Conservation (phyloP, 495 filamentous ascomycete genomes). For the Evernia prunastri region DNA sequence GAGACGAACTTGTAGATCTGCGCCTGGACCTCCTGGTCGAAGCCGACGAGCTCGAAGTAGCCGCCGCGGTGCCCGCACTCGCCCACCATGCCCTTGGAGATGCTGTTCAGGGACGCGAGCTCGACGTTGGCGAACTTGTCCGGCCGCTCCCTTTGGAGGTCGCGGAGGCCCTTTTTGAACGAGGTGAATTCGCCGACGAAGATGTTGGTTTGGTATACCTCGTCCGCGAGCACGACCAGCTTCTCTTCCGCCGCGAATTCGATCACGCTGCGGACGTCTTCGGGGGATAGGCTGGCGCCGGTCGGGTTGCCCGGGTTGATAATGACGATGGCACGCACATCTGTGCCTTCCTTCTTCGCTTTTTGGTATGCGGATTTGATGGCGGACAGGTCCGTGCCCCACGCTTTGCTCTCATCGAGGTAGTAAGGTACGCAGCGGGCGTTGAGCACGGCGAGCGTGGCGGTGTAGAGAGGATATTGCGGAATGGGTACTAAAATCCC, state of each 20-base stretch:
- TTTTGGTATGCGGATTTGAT: slow-evolving; percentile 64
- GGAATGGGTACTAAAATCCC: slow-evolving; percentile 93
- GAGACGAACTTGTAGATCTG: slow-evolving; percentile 98
- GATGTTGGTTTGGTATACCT: slow-evolving; percentile 99
- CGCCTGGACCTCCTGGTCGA: slow-evolving; percentile 75
- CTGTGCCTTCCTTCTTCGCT: slow-evolving; percentile 67
- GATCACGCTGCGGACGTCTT: slow-evolving; percentile 74
- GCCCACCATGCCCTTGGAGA: slow-evolving; percentile 96
- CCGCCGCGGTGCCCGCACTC: slow-evolving; percentile 97
- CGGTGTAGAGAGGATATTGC: slow-evolving; percentile 96
- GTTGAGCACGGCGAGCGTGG: slow-evolving; percentile 79
- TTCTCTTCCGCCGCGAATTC: slow-evolving; percentile 79
- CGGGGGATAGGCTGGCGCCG: slow-evolving; percentile 69
- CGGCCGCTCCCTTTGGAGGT: slow-evolving; percentile 67
- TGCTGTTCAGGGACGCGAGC: slow-evolving; percentile 76
- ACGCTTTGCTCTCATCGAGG: slow-evolving; percentile 75
- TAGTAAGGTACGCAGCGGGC: slow-evolving; percentile 87
- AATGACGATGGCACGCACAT: slow-evolving; percentile 86
- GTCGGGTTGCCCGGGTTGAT: slow-evolving; percentile 99
- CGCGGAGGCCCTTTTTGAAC: slow-evolving; percentile 85
- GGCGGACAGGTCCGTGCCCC: slow-evolving; percentile 76
- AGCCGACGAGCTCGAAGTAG: slow-evolving; percentile 90
- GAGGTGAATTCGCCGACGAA: slow-evolving; percentile 88
- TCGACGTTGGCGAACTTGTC: slow-evolving; percentile 77
- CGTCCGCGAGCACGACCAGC: slow-evolving; percentile 86